Percentiles rank a stretch among this genome's conserved stretches.
phyloP scores from a whole-genome alignment of 345 rosid species.

The Euclidium syriacum region DNA sequence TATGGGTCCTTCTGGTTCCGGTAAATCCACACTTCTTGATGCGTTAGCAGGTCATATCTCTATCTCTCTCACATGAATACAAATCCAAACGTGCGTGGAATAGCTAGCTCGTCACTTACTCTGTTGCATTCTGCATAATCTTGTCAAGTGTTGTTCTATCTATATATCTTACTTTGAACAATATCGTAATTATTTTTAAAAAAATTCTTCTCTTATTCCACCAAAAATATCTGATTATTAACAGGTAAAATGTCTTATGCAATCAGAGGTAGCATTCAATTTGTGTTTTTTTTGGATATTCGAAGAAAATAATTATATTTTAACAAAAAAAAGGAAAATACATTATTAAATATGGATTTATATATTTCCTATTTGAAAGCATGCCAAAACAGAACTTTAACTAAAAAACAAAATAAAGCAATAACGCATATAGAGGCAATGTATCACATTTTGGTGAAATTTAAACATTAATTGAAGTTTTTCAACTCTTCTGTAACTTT shows the following conservation, averaged over 20 bases:
- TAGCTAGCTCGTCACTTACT: not conserved
- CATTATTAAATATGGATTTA: not conserved
- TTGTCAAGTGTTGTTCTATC: not conserved
- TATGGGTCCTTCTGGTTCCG: slow-evolving; percentile 96
- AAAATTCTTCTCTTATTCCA: not conserved
- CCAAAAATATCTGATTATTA: not conserved
- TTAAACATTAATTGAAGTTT: not conserved
- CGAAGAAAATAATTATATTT: not conserved
- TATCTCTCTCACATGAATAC: not conserved
- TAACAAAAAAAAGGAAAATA: too few relatives aligned
- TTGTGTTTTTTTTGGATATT: not conserved
- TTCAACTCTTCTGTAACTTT: slow-evolving; percentile 9
- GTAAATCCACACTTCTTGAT: slow-evolving; percentile 89
- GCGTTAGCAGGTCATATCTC: slow-evolving; percentile 57
- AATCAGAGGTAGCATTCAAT: not conserved
- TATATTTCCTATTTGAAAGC: not conserved
- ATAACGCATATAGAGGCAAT: too few relatives aligned
- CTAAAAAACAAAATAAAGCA: too few relatives aligned
- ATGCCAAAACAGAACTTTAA: too few relatives aligned
- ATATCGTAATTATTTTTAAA: not conserved
- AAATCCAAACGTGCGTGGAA: not conserved
- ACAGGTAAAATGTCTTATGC: not conserved
- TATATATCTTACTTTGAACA: not conserved
- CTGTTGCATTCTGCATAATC: not conserved
- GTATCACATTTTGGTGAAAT: not conserved